These are phyloP conservation scores for Cutaneotrichosporon spelunceum DNA, from an alignment of 1,284 basidiomycete species.

Conservation along the genomic window DNA sequence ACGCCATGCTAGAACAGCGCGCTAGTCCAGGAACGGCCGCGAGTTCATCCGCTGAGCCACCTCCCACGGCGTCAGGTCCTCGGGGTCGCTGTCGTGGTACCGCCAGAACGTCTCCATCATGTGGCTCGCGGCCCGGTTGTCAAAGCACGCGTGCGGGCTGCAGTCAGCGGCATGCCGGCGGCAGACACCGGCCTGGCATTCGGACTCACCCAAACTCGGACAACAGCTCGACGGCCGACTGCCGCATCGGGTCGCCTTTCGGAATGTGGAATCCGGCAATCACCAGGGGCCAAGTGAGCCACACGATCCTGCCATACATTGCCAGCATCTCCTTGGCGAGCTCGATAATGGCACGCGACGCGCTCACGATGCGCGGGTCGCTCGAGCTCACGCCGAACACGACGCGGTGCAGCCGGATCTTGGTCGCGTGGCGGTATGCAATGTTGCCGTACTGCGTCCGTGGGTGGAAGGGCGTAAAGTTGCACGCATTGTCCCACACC, in stretches of 20 bases:
- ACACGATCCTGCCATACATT: slow-evolving; percentile 42
- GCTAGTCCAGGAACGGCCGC: slow-evolving; percentile 27
- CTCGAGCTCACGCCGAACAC: slow-evolving; percentile 37
- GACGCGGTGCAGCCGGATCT: slow-evolving; percentile 38
- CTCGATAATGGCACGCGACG: slow-evolving; percentile 41
- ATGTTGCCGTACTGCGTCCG: slow-evolving; percentile 47
- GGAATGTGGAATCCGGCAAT: slow-evolving; percentile 46
- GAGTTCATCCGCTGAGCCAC: slow-evolving; percentile 28
- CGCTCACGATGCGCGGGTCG: slow-evolving; percentile 39
- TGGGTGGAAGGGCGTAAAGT: slow-evolving; percentile 43
- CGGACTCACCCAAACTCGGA: slow-evolving; percentile 42
- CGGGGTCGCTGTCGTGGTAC: slow-evolving; percentile 26
- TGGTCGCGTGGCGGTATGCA: slow-evolving; percentile 43
- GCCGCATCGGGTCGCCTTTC: slow-evolving; percentile 34
- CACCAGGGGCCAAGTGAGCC: slow-evolving; percentile 48
- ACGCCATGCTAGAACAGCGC: neutral
- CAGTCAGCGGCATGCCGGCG: neutral
- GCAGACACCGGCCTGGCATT: neutral
- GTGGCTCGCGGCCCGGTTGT: slow-evolving; percentile 36
- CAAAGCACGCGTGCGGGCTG: slow-evolving; percentile 47
- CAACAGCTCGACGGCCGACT: slow-evolving; percentile 37
- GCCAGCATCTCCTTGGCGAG: slow-evolving; percentile 42
- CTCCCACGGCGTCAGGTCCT: slow-evolving; percentile 28
- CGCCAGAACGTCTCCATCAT: slow-evolving; percentile 37
- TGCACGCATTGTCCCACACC: slow-evolving; percentile 43